A percentile compares a stretch with the other conserved stretches of the same genome.
Conservation (phyloP, 23 red algal genomes). For the Gracilaria vermiculophylla region DNA sequence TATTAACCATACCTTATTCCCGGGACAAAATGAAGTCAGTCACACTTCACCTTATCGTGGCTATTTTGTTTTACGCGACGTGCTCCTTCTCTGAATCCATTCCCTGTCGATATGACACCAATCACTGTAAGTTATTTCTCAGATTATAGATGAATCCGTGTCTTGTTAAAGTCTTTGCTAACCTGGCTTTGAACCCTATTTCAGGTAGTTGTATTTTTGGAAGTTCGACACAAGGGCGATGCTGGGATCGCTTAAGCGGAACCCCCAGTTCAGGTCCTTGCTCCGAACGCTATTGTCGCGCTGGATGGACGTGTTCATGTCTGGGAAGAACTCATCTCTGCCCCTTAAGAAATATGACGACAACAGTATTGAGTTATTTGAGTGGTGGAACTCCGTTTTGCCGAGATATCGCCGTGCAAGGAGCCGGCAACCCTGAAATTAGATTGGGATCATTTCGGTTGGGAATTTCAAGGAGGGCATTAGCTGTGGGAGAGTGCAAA, state of each 20-base stretch:
- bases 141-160: not conserved
- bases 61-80: not conserved
- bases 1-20: not conserved
- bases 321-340: constrained; percentile 38
- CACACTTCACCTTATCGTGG: not conserved
- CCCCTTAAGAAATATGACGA: not conserved
- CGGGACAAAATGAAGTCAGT: not conserved
- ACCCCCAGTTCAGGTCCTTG: constrained; percentile 21
- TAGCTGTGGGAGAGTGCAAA: constrained; percentile 14
- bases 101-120: constrained; percentile 18
- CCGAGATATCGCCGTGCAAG: constrained; percentile 4
- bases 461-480: not conserved
- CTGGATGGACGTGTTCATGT: constrained; percentile 67
- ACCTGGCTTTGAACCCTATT: not conserved
- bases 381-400: not conserved
- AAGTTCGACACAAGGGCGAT: not conserved
- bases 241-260: not conserved
- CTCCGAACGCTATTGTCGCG: constrained; percentile 24
- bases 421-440: not conserved
- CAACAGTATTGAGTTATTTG: not conserved
- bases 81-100: not conserved
- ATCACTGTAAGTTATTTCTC: not conserved
- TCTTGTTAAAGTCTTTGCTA: not conserved
- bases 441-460: constrained; percentile 9
- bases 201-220: constrained; percentile 4